phyloP scores from a whole-genome alignment of 2,329 filamentous ascomycete species.

The Beauveria sp. region DNA sequence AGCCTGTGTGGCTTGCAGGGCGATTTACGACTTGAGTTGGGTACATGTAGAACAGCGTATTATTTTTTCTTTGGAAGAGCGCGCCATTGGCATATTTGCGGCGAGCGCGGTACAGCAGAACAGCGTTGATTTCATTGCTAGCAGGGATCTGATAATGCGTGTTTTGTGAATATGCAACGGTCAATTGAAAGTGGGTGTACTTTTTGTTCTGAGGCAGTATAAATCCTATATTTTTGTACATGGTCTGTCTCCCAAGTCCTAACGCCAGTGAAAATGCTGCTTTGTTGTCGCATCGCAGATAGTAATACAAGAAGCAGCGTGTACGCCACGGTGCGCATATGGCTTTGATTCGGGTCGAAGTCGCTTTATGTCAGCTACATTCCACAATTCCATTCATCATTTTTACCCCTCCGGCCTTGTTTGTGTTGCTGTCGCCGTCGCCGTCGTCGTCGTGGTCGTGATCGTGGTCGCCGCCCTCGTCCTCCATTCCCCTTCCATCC shows the following conservation, averaged over 20 bases:
- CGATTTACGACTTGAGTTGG: constrained; percentile 8
- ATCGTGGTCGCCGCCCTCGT: too few species aligned
- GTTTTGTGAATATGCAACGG: neutral
- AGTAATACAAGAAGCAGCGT: neutral
- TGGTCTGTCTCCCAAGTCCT: neutral
- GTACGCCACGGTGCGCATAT: neutral
- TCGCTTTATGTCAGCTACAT: too few species aligned
- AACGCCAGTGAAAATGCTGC: constrained; percentile 3
- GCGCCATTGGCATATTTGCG: constrained; percentile 3
- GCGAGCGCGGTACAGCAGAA: neutral
- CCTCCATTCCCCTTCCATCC: neutral
- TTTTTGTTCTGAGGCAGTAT: neutral
- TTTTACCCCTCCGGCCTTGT: too few species aligned
- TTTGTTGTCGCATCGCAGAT: neutral
- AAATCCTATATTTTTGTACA: constrained; percentile 1
- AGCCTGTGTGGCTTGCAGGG: neutral
- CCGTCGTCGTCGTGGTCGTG: neutral
- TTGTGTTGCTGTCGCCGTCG: neutral
- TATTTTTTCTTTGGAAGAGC: neutral
- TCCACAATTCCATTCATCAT: too few species aligned
- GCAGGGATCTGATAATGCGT: neutral
- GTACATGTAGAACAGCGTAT: constrained; percentile 3
- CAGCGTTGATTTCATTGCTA: neutral
- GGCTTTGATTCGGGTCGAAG: too few species aligned
- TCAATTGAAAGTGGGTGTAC: neutral